Evolutionary conservation across 805 yeast species (phyloP).

Genomic region (Sugiyamaella chiloensis): DNA sequence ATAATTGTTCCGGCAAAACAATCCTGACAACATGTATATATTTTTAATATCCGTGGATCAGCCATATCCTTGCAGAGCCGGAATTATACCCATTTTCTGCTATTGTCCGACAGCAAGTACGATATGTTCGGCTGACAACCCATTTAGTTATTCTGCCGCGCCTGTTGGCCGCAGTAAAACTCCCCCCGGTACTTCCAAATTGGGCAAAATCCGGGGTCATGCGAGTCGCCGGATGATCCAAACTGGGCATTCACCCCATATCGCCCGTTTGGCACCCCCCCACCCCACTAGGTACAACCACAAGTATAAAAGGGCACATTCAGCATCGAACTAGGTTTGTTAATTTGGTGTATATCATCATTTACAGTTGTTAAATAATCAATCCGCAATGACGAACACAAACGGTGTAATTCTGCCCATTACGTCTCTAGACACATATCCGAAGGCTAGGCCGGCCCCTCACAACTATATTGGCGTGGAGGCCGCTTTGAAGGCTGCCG

Average conservation of each 20-base stretch:
- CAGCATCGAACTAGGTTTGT: not conserved
- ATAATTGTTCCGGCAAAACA: too few relatives aligned
- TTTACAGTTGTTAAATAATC: too few relatives aligned
- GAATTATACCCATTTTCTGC: too few relatives aligned
- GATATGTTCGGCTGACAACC: too few relatives aligned
- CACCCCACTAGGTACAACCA: not conserved
- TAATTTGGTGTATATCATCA: not conserved
- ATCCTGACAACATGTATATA: too few relatives aligned
- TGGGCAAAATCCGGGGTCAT: conserved; percentile 6
- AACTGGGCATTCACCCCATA: too few relatives aligned
- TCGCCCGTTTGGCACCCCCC: not conserved
- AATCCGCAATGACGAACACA: not conserved
- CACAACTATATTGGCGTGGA: conserved; percentile 27
- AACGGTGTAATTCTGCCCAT: conserved; percentile 19
- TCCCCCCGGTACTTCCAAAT: conserved; percentile 3
- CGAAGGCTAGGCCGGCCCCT: conserved; percentile 27
- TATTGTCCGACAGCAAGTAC: too few relatives aligned
- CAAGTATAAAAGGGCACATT: not conserved
- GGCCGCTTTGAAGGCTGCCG: conserved; percentile 29
- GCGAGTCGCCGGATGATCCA: conserved; percentile 1
- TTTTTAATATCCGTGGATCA: too few relatives aligned
- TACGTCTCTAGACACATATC: conserved; percentile 25
- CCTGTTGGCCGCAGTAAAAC: too few relatives aligned
- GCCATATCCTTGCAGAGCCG: too few relatives aligned
- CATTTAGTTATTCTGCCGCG: too few relatives aligned